Evolutionary conservation across 108 stramenopile genomes (phyloP), one percentile per base, ranked within the genome.

Genomic region (Chaetoceros muelleri): DNA sequence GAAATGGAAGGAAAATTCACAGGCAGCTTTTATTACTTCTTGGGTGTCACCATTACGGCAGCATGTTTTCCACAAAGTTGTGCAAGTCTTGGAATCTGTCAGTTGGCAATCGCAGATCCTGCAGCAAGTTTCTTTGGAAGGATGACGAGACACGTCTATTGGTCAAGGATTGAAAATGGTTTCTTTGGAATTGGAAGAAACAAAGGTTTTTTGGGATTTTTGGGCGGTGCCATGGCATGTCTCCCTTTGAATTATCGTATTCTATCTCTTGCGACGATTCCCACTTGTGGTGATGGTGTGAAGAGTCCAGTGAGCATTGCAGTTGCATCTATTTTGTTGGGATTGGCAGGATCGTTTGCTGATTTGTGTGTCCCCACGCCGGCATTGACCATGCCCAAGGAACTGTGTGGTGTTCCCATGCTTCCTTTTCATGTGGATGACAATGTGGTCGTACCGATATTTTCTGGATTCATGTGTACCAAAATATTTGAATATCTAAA

Each of bases 1-100:
- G 88, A 90, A 67, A 90, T 90, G 88, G 82, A 85, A 58, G 88
- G 88, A 0, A 84, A 80, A 57, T 90, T 90, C 57, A 90, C 88
- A 10, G 88, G 88, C 45, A 60, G 62, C 28, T 80, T 90, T 51
- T 90, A 90, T 64, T 90, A 79, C 74, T 86, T 90, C 50, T 46
- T 69, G 22, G 88, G 88, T 8, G 88, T 90, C 16, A 80, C 84
- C 0, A 47, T 61, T 26, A 86, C 77, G 44, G 66, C 80, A 16
- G 64, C 58, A 29, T 44, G 81, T 21, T 90, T 75, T 53, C 80
- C 84, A 8, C 65, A 63, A 30, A 58, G 75, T 26, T 72, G 79
- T 7, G 88, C 84, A 0, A 81, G 79, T 3, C 48, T 90, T 52
- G 88, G 84, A 0, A 85, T 86, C 56, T 63, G 50, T 24, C 88